phyloP scores from a whole-genome alignment of 83 land plant species.

The Picea engelmannii region DNA sequence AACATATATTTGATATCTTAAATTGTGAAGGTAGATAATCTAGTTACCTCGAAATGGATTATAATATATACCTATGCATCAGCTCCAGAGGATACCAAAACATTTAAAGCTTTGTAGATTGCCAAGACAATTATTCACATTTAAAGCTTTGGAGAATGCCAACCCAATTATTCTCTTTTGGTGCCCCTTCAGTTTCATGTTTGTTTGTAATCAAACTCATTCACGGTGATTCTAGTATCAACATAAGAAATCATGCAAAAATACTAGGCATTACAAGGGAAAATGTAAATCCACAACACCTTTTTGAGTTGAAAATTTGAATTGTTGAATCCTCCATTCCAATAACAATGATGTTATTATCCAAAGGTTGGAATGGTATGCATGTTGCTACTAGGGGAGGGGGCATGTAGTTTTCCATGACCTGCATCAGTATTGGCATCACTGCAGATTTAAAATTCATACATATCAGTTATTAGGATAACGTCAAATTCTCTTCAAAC shows the following conservation, averaged over 20 bases:
- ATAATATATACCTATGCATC: conserved; percentile 68
- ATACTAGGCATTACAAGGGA: neutral
- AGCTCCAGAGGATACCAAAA: conserved; percentile 85
- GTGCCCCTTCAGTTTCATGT: too few relatives aligned
- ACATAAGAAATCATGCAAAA: too few relatives aligned
- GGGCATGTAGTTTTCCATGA: conserved; percentile 30
- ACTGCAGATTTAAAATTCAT: too few relatives aligned
- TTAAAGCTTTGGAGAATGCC: conserved; percentile 73
- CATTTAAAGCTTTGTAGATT: too few relatives aligned
- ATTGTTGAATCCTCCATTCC: too few relatives aligned
- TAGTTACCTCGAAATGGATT: too few relatives aligned
- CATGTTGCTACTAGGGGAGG: conserved; percentile 86
- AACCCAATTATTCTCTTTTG: conserved; percentile 66
- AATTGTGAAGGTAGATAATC: too few relatives aligned
- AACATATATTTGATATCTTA: too few relatives aligned
- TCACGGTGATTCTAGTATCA: too few relatives aligned
- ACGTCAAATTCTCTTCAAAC: too few relatives aligned
- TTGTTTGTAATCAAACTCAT: too few relatives aligned
- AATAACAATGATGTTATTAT: conserved; percentile 69
- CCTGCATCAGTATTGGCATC: too few relatives aligned
- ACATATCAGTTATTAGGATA: neutral
- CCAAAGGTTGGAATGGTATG: conserved; percentile 79
- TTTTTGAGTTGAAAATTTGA: conserved; percentile 47
- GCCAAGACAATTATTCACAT: conserved; percentile 25
- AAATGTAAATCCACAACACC: neutral